Conservation (phyloP, 2,329 filamentous ascomycete species). For the Xylaria sp. region DNA sequence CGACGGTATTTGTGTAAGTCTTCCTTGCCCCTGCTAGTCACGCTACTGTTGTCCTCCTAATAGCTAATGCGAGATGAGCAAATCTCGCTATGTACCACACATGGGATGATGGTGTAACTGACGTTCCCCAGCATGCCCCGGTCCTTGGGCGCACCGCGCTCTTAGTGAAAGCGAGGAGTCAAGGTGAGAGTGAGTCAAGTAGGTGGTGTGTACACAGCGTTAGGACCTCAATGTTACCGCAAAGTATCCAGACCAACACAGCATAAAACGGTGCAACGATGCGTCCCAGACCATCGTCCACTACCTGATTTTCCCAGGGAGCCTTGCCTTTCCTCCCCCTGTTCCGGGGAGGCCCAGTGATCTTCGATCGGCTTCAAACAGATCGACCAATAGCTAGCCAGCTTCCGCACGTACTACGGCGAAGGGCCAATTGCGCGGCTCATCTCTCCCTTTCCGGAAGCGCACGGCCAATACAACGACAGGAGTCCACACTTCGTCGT, state of each 20-base stretch:
- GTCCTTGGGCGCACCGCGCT: constrained; percentile 16
- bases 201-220: constrained; percentile 8
- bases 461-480: constrained; percentile 14
- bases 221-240: constrained; percentile 16
- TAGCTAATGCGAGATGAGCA: constrained; percentile 35
- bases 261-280: constrained; percentile 13
- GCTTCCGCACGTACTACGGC: neutral
- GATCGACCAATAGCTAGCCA: constrained; percentile 26
- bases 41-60: constrained; percentile 23
- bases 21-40: neutral
- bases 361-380: constrained; percentile 22
- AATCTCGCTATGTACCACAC: constrained; percentile 39
- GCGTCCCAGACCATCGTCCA: constrained; percentile 6
- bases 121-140: constrained; percentile 27
- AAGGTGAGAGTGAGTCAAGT: constrained; percentile 5
- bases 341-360: constrained; percentile 15
- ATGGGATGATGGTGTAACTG: constrained; percentile 30
- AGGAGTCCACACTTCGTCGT: neutral
- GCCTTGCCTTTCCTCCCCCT: constrained; percentile 9
- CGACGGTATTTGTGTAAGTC: neutral
- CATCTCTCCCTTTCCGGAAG: constrained; percentile 23
- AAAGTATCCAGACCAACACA: constrained; percentile 6
- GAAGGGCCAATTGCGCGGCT: constrained; percentile 21
- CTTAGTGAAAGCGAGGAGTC: constrained; percentile 5
- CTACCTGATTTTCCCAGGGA: neutral